These are phyloP conservation scores for Fusarium irregulare DNA, from an alignment of 2,329 filamentous ascomycete genomes.

Conservation along the genomic window DNA sequence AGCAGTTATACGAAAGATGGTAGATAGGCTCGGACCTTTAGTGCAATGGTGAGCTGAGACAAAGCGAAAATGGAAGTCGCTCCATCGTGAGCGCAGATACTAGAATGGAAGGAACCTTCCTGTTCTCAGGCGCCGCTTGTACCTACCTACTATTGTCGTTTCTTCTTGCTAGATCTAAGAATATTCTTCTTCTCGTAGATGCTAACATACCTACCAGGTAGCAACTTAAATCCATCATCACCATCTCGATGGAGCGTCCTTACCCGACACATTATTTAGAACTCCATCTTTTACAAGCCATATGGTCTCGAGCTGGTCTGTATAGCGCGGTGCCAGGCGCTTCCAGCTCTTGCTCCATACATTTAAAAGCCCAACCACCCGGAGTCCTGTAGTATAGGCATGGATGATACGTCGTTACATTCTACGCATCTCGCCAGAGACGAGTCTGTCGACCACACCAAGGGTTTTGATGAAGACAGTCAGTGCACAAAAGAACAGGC, in stretches of 20 bases:
- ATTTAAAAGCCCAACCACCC: background rate
- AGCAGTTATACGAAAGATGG: background rate
- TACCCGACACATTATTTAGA: background rate
- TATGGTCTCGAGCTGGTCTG: background rate
- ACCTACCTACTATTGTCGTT: background rate
- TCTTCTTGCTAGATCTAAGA: background rate
- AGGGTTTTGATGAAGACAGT: constrained; percentile 44
- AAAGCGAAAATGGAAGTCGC: background rate
- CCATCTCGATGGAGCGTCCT: background rate
- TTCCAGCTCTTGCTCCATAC: background rate
- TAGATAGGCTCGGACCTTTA: background rate
- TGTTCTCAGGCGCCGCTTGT: background rate
- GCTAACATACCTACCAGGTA: background rate
- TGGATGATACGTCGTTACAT: constrained; percentile 11
- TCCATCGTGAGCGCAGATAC: background rate
- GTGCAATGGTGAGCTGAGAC: background rate
- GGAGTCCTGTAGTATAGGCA: constrained; percentile 5
- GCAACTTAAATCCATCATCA: background rate
- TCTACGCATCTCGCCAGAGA: background rate
- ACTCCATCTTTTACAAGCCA: background rate
- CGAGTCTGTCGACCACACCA: background rate
- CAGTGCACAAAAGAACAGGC: background rate
- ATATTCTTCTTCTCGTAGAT: background rate
- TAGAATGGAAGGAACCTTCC: background rate
- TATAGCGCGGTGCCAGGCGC: background rate